Percentiles rank a stretch among this genome's conserved stretches.
These are phyloP conservation scores for Blastobotrys indianensis DNA, from an alignment of 1,139 yeast species.

Conservation along the genomic window DNA sequence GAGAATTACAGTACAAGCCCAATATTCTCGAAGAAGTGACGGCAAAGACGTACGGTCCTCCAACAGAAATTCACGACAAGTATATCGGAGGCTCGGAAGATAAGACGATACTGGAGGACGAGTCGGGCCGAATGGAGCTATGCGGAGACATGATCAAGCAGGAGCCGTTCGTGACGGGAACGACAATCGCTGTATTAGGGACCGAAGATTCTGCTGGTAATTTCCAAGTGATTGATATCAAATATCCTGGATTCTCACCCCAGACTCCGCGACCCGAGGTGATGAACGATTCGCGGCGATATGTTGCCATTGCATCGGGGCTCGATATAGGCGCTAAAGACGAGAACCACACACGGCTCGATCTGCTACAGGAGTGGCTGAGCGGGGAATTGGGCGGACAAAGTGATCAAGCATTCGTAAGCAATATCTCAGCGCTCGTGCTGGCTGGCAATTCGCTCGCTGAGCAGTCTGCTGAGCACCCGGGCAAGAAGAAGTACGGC, in stretches of 20 bases:
- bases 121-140: constrained; percentile 77
- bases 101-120: constrained; percentile 77
- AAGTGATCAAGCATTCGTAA: constrained; percentile 22
- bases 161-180: constrained; percentile 72
- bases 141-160: constrained; percentile 52
- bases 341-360: constrained; percentile 39
- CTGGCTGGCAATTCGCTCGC: constrained; percentile 76
- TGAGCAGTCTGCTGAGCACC: constrained; percentile 23
- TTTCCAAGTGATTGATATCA: constrained; percentile 77
- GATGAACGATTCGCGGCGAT: constrained; percentile 16
- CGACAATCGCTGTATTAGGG: constrained; percentile 79
- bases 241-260: constrained; percentile 59
- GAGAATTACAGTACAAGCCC: constrained; percentile 80
- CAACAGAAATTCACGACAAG: constrained; percentile 36
- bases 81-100: constrained; percentile 49
- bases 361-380: constrained; percentile 64
- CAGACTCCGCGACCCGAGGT: constrained; percentile 39
- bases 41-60: constrained; percentile 38
- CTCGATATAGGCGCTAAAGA: constrained; percentile 46
- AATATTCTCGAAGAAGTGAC: constrained; percentile 79
- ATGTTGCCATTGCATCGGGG: constrained; percentile 71
- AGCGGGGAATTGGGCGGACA: constrained; percentile 58
- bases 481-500: constrained; percentile 18
- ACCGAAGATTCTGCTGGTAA: constrained; percentile 79
- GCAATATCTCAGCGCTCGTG: constrained; percentile 49